Conservation (phyloP, 768 basidiomycete species). For the Panellus pusillus region DNA sequence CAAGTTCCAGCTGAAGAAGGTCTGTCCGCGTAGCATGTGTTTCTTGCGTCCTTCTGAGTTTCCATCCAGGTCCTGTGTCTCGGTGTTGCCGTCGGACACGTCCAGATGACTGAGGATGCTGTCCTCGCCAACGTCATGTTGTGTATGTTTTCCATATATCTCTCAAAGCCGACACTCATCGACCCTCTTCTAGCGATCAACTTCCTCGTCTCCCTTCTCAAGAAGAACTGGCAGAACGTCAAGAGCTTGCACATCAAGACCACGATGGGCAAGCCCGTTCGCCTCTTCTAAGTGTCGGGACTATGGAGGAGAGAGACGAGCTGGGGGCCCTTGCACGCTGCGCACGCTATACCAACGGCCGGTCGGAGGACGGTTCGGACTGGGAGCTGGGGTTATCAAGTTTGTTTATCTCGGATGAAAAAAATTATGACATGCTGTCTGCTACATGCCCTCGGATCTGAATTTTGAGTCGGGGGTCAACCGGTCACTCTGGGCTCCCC, state of each 20-base stretch:
- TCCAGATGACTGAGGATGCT: slow-evolving; percentile 97
- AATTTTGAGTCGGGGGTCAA: too few species aligned
- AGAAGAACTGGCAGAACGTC: slow-evolving; percentile 99
- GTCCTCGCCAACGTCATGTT: slow-evolving; percentile 98
- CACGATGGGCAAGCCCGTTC: slow-evolving; percentile 98
- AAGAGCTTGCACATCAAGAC: slow-evolving; percentile 98
- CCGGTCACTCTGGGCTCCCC: too few species aligned
- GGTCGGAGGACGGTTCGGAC: slow-evolving; percentile 17
- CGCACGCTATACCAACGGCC: slow-evolving; percentile 24
- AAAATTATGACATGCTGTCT: slow-evolving; percentile 12
- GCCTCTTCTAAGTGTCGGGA: slow-evolving; percentile 71
- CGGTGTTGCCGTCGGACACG: slow-evolving; percentile 97
- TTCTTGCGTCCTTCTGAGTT: not conserved
- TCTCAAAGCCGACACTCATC: slow-evolving; percentile 2
- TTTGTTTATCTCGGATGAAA: slow-evolving; percentile 5
- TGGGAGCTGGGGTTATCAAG: slow-evolving; percentile 23
- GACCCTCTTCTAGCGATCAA: slow-evolving; percentile 75
- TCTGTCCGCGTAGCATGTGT: not conserved
- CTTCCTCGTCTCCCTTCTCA: slow-evolving; percentile 98
- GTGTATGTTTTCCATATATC: slow-evolving; percentile 47
- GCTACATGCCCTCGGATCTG: not conserved
- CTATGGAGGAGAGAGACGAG: not conserved
- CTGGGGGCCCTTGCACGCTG: slow-evolving; percentile 18
- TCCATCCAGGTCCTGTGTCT: slow-evolving; percentile 77
- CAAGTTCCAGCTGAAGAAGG: slow-evolving; percentile 99